A percentile compares a stretch with the other conserved stretches of the same genome.
Evolutionary conservation across 192 early-diverging fungal species (phyloP).

Genomic region (Linnemannia zychae): DNA sequence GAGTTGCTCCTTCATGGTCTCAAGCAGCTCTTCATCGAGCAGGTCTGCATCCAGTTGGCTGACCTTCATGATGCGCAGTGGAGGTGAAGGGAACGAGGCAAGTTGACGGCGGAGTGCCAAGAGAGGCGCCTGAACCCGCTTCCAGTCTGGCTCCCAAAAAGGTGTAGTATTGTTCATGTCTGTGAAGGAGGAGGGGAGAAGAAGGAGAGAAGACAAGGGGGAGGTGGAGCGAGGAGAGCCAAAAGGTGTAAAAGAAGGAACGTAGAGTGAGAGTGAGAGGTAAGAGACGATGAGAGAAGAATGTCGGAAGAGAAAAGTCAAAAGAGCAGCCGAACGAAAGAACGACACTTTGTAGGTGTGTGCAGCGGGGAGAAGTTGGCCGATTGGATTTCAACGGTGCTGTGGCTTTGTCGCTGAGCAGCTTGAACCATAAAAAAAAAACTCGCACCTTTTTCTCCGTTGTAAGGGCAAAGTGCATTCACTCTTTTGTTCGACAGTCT

Average conservation of each 20-base stretch:
- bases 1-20: constrained; percentile 84
- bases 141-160: constrained; percentile 67
- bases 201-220: neutral
- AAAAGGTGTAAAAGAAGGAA: neutral
- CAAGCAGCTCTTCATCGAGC: constrained; percentile 82
- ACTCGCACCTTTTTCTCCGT: neutral
- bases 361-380: neutral
- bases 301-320: neutral
- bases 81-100: constrained; percentile 63
- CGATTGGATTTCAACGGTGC: constrained; percentile 9
- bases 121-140: constrained; percentile 63
- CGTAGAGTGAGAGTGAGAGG: neutral
- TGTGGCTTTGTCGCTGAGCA: neutral
- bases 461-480: neutral
- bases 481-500: neutral
- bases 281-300: neutral
- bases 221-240: neutral
- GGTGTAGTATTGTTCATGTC: constrained; percentile 33
- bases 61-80: constrained; percentile 78
- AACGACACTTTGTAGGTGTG: neutral
- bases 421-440: neutral
- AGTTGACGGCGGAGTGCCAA: constrained; percentile 62
- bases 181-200: neutral
- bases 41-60: constrained; percentile 89
- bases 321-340: neutral